These are phyloP conservation scores for Cyclotella cryptica DNA, from an alignment of 108 stramenopile species.

Conservation along the genomic window DNA sequence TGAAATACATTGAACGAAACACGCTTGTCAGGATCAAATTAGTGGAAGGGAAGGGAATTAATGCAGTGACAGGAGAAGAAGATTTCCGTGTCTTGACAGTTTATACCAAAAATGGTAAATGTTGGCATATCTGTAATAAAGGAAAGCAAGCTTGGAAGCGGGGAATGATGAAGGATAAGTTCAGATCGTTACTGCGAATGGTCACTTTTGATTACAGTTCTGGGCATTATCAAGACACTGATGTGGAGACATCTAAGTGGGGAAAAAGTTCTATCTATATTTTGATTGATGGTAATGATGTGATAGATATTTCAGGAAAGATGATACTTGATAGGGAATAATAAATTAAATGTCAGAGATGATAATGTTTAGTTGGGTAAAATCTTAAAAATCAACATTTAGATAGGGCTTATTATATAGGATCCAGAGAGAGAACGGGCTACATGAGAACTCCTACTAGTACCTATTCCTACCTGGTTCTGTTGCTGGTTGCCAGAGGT, in stretches of 20 bases:
- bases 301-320: no score
- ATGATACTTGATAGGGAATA: no score
- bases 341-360: no score
- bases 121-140: constrained; percentile 7
- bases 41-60: not conserved
- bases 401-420: no score
- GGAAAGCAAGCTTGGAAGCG: not conserved
- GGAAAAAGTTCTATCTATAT: not conserved
- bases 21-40: not conserved
- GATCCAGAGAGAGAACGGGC: no score
- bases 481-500: no score
- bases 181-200: not conserved
- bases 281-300: not conserved
- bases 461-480: no score
- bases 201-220: not conserved
- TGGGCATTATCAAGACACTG: not conserved
- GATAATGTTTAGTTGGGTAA: no score
- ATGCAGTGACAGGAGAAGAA: not conserved
- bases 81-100: constrained; percentile 2
- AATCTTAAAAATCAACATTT: no score
- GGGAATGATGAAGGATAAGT: not conserved
- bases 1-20: not conserved
- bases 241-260: no score
- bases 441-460: no score
- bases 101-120: constrained; percentile 7